These are phyloP conservation scores for Mycena alexandri DNA, from an alignment of 768 basidiomycete species.

Conservation along the genomic window DNA sequence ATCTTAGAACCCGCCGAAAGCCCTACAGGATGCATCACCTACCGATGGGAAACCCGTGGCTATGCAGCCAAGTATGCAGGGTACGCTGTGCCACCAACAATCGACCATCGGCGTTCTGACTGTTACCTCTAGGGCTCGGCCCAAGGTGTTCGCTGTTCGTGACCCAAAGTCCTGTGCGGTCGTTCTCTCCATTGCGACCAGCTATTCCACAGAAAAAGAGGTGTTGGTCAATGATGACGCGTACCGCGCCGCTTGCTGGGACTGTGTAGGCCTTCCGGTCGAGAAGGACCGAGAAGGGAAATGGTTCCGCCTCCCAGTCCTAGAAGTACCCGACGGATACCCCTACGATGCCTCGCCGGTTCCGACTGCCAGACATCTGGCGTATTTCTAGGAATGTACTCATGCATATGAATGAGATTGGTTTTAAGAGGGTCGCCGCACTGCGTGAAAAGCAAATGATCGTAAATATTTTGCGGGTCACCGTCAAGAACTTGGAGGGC, in stretches of 20 bases:
- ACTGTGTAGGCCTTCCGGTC: constrained; percentile 12
- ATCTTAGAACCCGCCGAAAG: neutral
- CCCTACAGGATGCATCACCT: neutral
- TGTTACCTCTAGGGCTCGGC: neutral
- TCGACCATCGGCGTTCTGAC: no score
- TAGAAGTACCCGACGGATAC: constrained; percentile 4
- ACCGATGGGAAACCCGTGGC: neutral
- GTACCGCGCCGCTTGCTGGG: no score
- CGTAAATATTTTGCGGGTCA: no score
- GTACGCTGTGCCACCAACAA: no score
- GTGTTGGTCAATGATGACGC: constrained; percentile 1
- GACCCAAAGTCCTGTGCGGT: constrained; percentile 13
- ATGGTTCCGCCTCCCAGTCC: constrained; percentile 7
- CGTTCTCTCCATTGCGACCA: constrained; percentile 6
- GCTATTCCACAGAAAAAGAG: constrained; percentile 9
- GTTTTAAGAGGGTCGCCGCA: neutral
- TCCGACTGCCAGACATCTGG: constrained; percentile 12
- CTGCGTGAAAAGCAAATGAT: neutral
- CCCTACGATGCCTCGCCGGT: constrained; percentile 6
- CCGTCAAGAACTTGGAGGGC: no score
- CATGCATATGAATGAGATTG: no score
- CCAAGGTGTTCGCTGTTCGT: constrained; percentile 7
- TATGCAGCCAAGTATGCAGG: neutral
- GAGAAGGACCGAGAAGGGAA: constrained; percentile 11
- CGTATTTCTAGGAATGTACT: constrained; percentile 11